Percentiles rank a stretch among this genome's conserved stretches.
Conservation (phyloP, 768 basidiomycete genomes). For the Leccinum obscurum region DNA sequence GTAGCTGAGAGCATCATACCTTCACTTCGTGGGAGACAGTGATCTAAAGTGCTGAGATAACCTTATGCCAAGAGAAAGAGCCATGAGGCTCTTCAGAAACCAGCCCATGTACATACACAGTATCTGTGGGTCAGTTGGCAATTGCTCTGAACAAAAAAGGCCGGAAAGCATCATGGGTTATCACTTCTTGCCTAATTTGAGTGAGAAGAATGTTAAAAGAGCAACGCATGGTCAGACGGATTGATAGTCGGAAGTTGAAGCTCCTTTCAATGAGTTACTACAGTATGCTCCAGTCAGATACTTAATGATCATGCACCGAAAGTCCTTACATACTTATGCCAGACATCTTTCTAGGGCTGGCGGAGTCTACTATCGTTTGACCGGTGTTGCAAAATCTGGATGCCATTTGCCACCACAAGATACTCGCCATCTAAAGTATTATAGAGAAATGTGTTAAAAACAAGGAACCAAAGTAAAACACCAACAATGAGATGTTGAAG, state of each 20-base stretch:
- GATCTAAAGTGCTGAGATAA: not conserved
- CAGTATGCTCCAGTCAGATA: not conserved
- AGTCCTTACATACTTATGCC: not conserved
- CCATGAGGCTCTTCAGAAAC: not conserved
- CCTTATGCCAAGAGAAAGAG: not conserved
- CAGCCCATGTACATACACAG: not conserved
- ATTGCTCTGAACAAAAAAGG: not conserved
- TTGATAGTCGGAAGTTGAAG: not conserved
- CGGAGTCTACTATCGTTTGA: not conserved
- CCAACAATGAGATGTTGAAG: no score
- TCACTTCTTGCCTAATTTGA: not conserved
- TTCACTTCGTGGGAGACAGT: not conserved
- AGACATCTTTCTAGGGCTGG: not conserved
- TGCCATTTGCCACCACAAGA: no score
- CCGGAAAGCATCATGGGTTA: not conserved
- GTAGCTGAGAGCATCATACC: not conserved
- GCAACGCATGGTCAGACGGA: not conserved
- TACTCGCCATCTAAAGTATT: no score
- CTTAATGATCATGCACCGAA: not conserved
- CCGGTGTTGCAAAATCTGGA: no score
- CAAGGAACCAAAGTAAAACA: no score
- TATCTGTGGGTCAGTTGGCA: not conserved
- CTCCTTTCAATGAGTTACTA: not conserved
- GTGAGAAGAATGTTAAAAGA: not conserved
- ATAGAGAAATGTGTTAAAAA: no score